A percentile compares a stretch with the other conserved stretches of the same genome.
Evolutionary conservation across 1,139 yeast species (phyloP).

Genomic region (Blastobotrys niveus): DNA sequence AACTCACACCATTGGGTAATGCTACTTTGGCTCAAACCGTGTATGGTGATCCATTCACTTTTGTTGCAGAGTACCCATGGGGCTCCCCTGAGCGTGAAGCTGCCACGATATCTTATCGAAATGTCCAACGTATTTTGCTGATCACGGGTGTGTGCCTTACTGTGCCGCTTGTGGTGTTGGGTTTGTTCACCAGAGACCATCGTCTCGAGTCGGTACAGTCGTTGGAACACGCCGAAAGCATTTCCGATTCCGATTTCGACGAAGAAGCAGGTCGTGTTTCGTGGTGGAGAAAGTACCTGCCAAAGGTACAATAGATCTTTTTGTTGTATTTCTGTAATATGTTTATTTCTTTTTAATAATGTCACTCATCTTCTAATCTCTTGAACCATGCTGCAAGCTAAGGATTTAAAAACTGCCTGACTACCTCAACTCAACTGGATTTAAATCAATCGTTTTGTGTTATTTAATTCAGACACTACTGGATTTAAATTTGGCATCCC

Average conservation of each 20-base stretch:
- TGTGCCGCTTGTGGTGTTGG: constrained; percentile 45
- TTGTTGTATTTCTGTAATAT: not conserved
- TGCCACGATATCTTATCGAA: constrained; percentile 52
- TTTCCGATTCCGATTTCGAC: not conserved
- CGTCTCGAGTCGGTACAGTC: constrained; percentile 35
- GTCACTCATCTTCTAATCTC: no score
- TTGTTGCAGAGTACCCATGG: constrained; percentile 47
- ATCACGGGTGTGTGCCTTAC: constrained; percentile 53
- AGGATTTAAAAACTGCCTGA: no score
- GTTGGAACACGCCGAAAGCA: constrained; percentile 38
- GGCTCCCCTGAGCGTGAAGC: constrained; percentile 55
- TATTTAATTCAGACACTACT: no score
- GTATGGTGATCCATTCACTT: constrained; percentile 50
- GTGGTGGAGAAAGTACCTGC: constrained; percentile 1
- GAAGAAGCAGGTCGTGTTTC: not conserved
- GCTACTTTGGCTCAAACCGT: constrained; percentile 42
- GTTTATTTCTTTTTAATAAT: no score
- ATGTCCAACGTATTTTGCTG: constrained; percentile 54
- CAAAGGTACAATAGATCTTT: not conserved
- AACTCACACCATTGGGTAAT: constrained; percentile 23
- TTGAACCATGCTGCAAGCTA: no score
- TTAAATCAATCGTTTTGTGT: no score
- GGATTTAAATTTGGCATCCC: no score
- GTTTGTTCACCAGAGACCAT: constrained; percentile 54
- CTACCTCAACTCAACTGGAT: no score